Conservation (phyloP, 169 alveolate species). For the Plasmodium sp. region DNA sequence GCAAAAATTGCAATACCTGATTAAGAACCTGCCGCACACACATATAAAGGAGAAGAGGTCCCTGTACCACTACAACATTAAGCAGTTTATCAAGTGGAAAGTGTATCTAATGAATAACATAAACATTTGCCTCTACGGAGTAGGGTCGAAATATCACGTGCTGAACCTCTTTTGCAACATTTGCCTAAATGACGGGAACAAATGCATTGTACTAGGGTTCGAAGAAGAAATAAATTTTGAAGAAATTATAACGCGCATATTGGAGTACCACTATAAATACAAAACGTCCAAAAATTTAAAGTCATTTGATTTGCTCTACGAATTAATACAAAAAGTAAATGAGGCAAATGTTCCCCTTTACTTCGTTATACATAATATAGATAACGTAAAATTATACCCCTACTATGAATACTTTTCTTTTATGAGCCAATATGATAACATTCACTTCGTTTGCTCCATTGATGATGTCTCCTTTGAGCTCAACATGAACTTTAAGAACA, state of each 20-base stretch:
- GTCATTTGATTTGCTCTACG: conserved; percentile 54
- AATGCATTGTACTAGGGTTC: conserved; percentile 55
- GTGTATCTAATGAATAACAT: conserved; percentile 64
- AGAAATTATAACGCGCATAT: conserved; percentile 48
- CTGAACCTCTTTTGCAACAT: conserved; percentile 35
- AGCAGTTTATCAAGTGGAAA: conserved; percentile 64
- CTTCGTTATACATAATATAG: conserved; percentile 53
- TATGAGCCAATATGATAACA: conserved; percentile 50
- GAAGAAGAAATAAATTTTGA: conserved; percentile 62
- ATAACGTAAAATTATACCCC: conserved; percentile 58
- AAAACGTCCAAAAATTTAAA: conserved; percentile 44
- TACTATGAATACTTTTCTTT: conserved; percentile 61
- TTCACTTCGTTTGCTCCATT: conserved; percentile 44
- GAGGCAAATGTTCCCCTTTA: conserved; percentile 61
- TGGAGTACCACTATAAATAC: conserved; percentile 56
- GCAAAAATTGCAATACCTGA: conserved; percentile 47
- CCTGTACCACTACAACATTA: conserved; percentile 49
- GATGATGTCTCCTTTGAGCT: conserved; percentile 68
- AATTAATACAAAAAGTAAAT: conserved; percentile 24
- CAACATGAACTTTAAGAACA: conserved; percentile 44
- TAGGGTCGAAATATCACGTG: conserved; percentile 68
- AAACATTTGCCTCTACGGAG: conserved; percentile 55
- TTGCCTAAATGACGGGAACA: conserved; percentile 62
- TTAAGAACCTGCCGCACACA: conserved; percentile 50
- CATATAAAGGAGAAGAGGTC: conserved; percentile 65